Conservation (phyloP, 169 alveolate species). For the Cryptosporidium andersoni region DNA sequence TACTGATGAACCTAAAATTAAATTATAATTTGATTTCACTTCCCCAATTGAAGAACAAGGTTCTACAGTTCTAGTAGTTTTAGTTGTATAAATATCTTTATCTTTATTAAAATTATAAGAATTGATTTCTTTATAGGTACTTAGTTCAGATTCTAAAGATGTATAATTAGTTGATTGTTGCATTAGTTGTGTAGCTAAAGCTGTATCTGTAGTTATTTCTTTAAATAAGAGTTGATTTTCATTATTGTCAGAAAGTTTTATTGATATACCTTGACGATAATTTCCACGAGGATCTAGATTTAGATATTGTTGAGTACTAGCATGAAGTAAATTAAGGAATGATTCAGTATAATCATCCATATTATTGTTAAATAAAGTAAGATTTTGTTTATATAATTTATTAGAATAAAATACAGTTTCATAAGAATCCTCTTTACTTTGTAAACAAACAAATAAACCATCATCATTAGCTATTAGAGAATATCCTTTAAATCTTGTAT, state of each 20-base stretch:
- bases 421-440: conserved; percentile 64
- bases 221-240: conserved; percentile 51
- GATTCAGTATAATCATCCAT: neutral
- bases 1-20: conserved; percentile 34
- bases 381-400: neutral
- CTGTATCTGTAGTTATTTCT: conserved; percentile 34
- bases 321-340: conserved; percentile 44
- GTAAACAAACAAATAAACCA: conserved; percentile 56
- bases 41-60: conserved; percentile 10
- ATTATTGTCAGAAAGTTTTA: conserved; percentile 47
- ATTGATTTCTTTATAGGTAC: neutral
- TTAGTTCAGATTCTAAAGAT: too few species aligned
- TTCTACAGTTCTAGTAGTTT: conserved; percentile 65
- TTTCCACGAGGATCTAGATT: conserved; percentile 16
- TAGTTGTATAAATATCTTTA: neutral
- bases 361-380: neutral
- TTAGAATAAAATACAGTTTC: conserved; percentile 57
- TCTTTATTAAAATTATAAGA: conserved; percentile 5
- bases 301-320: conserved; percentile 55
- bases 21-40: conserved; percentile 1
- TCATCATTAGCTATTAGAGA: conserved; percentile 64
- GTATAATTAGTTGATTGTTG: neutral
- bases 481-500: conserved; percentile 44
- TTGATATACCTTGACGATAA: conserved; percentile 1
- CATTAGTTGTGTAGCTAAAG: conserved; percentile 23